Conservation (phyloP, 768 basidiomycete genomes). For the Trametes cinnabarina region DNA sequence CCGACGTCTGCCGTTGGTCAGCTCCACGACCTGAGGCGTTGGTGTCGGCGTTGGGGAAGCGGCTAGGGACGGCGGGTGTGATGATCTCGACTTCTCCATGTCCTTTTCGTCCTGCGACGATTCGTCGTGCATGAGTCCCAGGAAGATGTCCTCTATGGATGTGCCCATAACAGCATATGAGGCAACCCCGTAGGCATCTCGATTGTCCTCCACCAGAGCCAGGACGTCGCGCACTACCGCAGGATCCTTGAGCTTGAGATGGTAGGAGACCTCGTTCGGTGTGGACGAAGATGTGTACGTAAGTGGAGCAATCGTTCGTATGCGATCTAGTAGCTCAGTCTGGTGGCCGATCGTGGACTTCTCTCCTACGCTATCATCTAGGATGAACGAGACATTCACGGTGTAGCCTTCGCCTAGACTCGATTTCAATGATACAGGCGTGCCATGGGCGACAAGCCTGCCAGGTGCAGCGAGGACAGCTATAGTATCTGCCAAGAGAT, state of each 20-base stretch:
- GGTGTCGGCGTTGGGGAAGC: neutral
- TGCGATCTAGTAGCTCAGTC: constrained; percentile 18
- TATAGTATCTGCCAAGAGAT: constrained; percentile 73
- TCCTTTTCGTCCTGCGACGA: constrained; percentile 29
- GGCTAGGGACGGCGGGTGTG: constrained; percentile 13
- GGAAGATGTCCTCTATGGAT: constrained; percentile 80
- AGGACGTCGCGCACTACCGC: constrained; percentile 54
- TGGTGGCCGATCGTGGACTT: constrained; percentile 24
- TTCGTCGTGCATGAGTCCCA: constrained; percentile 59
- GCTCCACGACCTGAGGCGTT: constrained; percentile 28
- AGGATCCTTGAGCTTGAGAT: constrained; percentile 61
- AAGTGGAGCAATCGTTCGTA: constrained; percentile 39
- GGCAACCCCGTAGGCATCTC: constrained; percentile 35
- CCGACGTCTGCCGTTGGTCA: constrained; percentile 51
- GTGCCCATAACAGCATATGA: constrained; percentile 71
- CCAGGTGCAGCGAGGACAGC: constrained; percentile 75
- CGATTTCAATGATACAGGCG: constrained; percentile 73
- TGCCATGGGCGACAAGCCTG: constrained; percentile 67
- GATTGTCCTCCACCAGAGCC: constrained; percentile 49
- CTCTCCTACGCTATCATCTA: constrained; percentile 22
- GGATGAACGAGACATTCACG: constrained; percentile 46
- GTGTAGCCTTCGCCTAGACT: constrained; percentile 72
- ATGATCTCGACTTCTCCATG: constrained; percentile 15
- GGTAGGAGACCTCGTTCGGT: constrained; percentile 47
- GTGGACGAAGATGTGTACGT: constrained; percentile 43